phyloP scores from a whole-genome alignment of 2,329 filamentous ascomycete species.

The Cladosporium sp. region DNA sequence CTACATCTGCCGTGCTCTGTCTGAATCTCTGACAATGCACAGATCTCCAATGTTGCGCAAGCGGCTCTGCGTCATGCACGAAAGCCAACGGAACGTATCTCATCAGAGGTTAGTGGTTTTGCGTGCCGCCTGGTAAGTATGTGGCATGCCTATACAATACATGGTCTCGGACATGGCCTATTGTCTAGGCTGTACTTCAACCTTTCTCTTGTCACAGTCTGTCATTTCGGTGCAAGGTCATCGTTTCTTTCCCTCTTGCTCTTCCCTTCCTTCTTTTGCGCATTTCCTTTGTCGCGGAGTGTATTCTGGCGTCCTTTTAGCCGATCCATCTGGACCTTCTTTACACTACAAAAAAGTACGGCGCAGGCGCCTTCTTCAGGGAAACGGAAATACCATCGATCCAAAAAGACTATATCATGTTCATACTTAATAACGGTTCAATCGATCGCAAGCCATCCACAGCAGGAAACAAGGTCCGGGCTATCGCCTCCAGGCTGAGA shows the following conservation, averaged over 20 bases:
- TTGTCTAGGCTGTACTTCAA: neutral
- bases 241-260: neutral
- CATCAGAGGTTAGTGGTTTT: neutral
- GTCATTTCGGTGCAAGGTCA: neutral
- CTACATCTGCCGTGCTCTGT: neutral
- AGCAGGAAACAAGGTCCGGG: neutral
- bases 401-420: neutral
- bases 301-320: neutral
- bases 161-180: conserved; percentile 2
- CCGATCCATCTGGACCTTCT: neutral
- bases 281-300: neutral
- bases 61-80: conserved; percentile 12
- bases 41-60: conserved; percentile 6
- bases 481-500: conserved; percentile 8
- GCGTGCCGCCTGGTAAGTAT: conserved; percentile 3
- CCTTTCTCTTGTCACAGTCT: neutral
- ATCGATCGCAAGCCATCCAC: conserved; percentile 1
- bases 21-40: conserved; percentile 3
- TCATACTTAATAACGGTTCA: conserved; percentile 2
- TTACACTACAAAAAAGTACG: neutral
- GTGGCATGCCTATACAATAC: conserved; percentile 6
- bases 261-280: neutral
- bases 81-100: conserved; percentile 5
- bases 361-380: conserved; percentile 7
- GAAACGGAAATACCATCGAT: neutral